phyloP scores from a whole-genome alignment of 495 filamentous ascomycete genomes.

The Chaetomium fimeti region DNA sequence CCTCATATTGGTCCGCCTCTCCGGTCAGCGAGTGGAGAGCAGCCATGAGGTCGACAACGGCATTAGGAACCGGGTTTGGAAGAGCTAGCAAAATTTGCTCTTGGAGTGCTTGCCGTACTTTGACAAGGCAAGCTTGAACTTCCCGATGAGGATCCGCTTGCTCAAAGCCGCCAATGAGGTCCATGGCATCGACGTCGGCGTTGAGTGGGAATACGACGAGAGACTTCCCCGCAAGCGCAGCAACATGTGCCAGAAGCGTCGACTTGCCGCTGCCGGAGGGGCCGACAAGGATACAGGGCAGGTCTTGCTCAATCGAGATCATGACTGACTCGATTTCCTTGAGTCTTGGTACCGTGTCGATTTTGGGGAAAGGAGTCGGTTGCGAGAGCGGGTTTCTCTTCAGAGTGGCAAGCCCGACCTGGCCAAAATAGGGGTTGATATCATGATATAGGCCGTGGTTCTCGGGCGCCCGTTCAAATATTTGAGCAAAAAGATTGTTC shows the following conservation, averaged over 20 bases:
- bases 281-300: conserved; percentile 87
- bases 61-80: conserved; percentile 43
- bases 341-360: conserved; percentile 59
- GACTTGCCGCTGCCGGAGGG: conserved; percentile 86
- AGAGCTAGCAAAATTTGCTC: conserved; percentile 52
- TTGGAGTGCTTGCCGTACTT: conserved; percentile 56
- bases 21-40: conserved; percentile 33
- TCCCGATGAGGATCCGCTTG: conserved; percentile 80
- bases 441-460: conserved; percentile 65
- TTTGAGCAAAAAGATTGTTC: conserved; percentile 57
- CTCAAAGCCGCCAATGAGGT: conserved; percentile 94
- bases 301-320: conserved; percentile 77
- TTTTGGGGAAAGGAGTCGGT: conserved; percentile 51
- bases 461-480: conserved; percentile 40
- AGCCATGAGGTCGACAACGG: conserved; percentile 46
- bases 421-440: conserved; percentile 51
- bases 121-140: conserved; percentile 53
- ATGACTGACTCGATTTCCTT: conserved; percentile 78
- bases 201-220: conserved; percentile 81
- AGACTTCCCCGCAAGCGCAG: conserved; percentile 67
- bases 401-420: conserved; percentile 77
- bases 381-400: conserved; percentile 58
- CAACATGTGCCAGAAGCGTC: conserved; percentile 71
- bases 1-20: conserved; percentile 33
- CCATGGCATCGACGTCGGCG: conserved; percentile 92